Percentiles rank a stretch among this genome's conserved stretches.
Conservation (phyloP, 495 filamentous ascomycete species). For the Glarea lozoyensis region DNA sequence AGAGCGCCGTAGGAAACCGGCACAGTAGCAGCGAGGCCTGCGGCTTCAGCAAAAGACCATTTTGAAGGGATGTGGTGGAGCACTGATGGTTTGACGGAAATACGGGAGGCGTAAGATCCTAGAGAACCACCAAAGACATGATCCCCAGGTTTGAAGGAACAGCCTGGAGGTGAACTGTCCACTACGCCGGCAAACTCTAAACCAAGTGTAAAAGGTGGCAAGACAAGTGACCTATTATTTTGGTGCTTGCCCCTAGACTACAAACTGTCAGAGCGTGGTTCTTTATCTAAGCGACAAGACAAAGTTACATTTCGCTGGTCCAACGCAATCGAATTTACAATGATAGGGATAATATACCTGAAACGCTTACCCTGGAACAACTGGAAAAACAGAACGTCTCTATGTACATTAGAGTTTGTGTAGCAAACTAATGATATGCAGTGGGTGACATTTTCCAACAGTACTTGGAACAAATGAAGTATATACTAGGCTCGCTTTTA, state of each 20-base stretch:
- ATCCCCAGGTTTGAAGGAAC: constrained; percentile 15
- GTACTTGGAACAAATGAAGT: too few relatives aligned
- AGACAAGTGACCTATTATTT: constrained; percentile 26
- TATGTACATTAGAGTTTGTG: too few relatives aligned
- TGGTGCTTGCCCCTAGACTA: constrained; percentile 30
- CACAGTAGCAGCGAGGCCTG: constrained; percentile 18
- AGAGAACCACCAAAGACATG: constrained; percentile 17
- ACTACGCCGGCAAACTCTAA: constrained; percentile 24
- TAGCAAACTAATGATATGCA: too few relatives aligned
- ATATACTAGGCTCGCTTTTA: too few relatives aligned
- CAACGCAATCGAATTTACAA: too few relatives aligned
- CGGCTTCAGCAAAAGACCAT: constrained; percentile 15
- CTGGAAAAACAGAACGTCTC: too few relatives aligned
- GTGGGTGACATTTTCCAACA: too few relatives aligned
- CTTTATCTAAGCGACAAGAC: too few relatives aligned
- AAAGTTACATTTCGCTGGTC: too few relatives aligned
- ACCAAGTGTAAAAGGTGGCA: constrained; percentile 27
- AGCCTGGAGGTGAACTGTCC: constrained; percentile 6
- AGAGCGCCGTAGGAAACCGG: constrained; percentile 32
- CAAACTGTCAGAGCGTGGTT: not conserved
- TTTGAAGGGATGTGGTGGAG: constrained; percentile 13
- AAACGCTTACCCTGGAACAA: too few relatives aligned
- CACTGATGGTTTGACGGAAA: constrained; percentile 9
- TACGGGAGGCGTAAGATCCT: constrained; percentile 17
- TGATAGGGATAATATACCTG: too few relatives aligned